Conservation (phyloP, 176 grass and related monocot species). For the Bothriochloa decipiens region DNA sequence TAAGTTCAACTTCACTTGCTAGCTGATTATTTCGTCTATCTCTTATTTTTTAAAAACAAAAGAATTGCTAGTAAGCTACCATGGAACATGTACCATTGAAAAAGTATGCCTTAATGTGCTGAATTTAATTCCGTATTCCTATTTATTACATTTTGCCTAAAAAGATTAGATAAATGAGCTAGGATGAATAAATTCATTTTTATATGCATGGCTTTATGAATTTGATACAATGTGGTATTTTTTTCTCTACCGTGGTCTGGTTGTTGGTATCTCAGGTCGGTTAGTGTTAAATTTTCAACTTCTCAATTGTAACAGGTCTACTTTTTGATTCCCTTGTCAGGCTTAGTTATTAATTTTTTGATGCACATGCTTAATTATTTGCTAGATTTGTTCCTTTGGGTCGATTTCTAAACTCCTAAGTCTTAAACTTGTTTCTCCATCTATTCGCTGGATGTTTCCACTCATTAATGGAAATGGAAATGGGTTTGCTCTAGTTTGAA, state of each 20-base stretch:
- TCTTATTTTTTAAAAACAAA: too few species aligned
- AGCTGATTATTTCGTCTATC: neutral
- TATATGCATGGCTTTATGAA: neutral
- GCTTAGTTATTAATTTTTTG: neutral
- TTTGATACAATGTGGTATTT: neutral
- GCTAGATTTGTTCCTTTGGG: neutral
- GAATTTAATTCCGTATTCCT: neutral
- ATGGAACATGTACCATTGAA: neutral
- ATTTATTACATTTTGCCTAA: neutral
- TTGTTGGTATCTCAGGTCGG: neutral
- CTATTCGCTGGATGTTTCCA: neutral
- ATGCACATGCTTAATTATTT: too few species aligned
- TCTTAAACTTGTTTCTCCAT: neutral
- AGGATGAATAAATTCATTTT: neutral
- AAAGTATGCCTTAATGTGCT: neutral
- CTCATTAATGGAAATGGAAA: neutral
- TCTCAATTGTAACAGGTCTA: neutral
- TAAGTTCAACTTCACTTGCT: neutral
- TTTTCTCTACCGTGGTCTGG: neutral
- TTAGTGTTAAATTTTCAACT: neutral
- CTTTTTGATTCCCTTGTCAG: neutral
- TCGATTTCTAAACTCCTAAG: neutral
- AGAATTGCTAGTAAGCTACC: neutral
- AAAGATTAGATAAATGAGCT: neutral
- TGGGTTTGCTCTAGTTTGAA: neutral